These are phyloP conservation scores for Pugionium dolabratum DNA, from an alignment of 345 rosid genomes.

Conservation along the genomic window DNA sequence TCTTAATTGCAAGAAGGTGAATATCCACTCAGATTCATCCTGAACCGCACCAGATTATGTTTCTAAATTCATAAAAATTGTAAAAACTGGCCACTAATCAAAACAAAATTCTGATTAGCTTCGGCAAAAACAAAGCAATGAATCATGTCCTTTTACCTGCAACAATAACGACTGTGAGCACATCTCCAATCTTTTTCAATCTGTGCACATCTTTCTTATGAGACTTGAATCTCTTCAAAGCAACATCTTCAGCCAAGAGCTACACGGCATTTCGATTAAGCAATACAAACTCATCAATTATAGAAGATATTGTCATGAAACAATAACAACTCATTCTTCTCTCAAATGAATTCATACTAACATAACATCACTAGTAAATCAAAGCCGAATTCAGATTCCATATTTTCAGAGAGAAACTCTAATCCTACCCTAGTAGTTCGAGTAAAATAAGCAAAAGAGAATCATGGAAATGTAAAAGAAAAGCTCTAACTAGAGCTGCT, in stretches of 20 bases:
- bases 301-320: background rate
- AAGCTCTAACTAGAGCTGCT: constrained; percentile 29
- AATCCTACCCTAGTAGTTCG: background rate
- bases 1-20: background rate
- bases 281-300: background rate
- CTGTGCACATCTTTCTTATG: constrained; percentile 54
- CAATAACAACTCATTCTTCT: constrained; percentile 5
- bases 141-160: constrained; percentile 51
- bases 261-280: constrained; percentile 38
- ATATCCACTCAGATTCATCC: background rate
- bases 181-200: constrained; percentile 69
- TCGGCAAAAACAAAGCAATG: background rate
- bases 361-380: background rate
- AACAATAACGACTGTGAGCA: constrained; percentile 67
- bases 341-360: background rate
- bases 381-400: background rate
- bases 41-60: constrained; percentile 1
- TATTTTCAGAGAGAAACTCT: background rate
- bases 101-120: background rate
- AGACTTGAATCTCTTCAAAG: constrained; percentile 67
- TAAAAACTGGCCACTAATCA: background rate
- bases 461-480: background rate
- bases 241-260: constrained; percentile 78
- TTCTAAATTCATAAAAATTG: background rate
- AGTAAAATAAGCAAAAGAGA: too few relatives aligned